Evolutionary conservation across 495 filamentous ascomycete genomes (phyloP).

Genomic region (Penicilliopsis zonata): DNA sequence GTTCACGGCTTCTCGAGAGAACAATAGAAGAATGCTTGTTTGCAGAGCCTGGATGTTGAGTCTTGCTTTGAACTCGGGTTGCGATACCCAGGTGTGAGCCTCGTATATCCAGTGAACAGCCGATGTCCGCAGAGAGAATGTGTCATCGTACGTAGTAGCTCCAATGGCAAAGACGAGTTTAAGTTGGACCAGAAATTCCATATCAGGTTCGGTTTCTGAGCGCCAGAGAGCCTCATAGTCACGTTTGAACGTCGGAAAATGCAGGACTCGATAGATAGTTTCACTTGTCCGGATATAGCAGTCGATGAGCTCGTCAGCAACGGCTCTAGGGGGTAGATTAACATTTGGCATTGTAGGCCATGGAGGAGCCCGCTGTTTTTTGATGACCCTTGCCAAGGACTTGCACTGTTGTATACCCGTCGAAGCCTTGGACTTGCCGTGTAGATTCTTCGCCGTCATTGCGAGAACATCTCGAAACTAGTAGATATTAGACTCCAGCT

Average conservation of each 20-base stretch:
- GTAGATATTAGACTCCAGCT: constrained; percentile 7
- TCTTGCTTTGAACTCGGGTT: constrained; percentile 36
- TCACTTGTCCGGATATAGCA: constrained; percentile 33
- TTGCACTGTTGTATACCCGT: constrained; percentile 32
- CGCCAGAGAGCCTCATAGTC: constrained; percentile 20
- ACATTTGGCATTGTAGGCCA: constrained; percentile 24
- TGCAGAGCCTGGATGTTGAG: constrained; percentile 33
- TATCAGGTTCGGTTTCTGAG: constrained; percentile 9
- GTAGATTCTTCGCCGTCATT: constrained; percentile 20
- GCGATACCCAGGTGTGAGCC: constrained; percentile 40
- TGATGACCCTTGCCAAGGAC: constrained; percentile 31
- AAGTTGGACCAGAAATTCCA: constrained; percentile 28
- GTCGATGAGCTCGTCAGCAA: constrained; percentile 26
- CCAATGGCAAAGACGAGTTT: constrained; percentile 42
- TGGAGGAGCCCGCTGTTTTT: constrained; percentile 21
- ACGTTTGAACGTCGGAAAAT: constrained; percentile 42
- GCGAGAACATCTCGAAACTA: constrained; percentile 30
- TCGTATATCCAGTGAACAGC: constrained; percentile 38
- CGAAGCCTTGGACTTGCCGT: constrained; percentile 22
- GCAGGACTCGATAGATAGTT: constrained; percentile 40
- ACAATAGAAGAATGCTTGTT: constrained; percentile 32
- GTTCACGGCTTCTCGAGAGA: constrained; percentile 33
- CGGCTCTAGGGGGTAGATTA: constrained; percentile 29
- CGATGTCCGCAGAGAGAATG: constrained; percentile 19
- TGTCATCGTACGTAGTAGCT: constrained; percentile 22